Base-by-base conservation (phyloP, 2,329 filamentous ascomycete species). In the Aspergillus sp. region DNA sequence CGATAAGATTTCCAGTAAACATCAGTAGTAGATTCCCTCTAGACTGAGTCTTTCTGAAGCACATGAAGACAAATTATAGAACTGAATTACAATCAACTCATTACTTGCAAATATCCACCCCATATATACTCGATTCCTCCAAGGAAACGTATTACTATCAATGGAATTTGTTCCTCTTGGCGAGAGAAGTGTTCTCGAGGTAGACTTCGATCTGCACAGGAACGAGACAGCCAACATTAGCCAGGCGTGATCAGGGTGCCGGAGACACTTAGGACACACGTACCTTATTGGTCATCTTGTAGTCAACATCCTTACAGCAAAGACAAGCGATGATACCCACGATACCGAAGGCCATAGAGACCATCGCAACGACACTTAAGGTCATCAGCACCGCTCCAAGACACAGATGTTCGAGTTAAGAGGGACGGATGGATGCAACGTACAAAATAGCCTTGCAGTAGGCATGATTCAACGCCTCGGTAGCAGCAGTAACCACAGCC, bases 261-360 rank as follows among this genome's bases (percentile, higher is more conserved):
- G 7, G 27, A 10, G 8, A 5, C 2, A 8, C 6, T 4, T 3
- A 28, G 3, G 8, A 8, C 26, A 39, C 19, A 34, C 51, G 34
- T 42, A 67, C 66, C 55, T 65, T 63, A 49, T 62, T 59, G 8
- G 53, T 64, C 62, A 65, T 64, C 50, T 63, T 64, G 6, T 51
- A 46, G 30, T 62, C 60, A n/a, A 64, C 55, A 42, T 65, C 58
- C 36, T 61, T 57, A 48, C 58, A 65, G 45, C 52, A 61, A 0
- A 61, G 43, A 45, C 58, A 62, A 9, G 60, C 59, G 6, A 55
- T 49, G 36, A 65, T 54, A 30, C 61, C 61, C 3, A 65, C 45
- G 28, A 61, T 57, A 4, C 61, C 62, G 43, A 65, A 65, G 2
- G 57, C 59, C 47, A 65, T 51, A 4, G 57, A 62, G 4, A 57